A percentile compares a stretch with the other conserved stretches of the same genome.
Evolutionary conservation across 805 yeast species (phyloP).

Genomic region (Pichia manshurica): DNA sequence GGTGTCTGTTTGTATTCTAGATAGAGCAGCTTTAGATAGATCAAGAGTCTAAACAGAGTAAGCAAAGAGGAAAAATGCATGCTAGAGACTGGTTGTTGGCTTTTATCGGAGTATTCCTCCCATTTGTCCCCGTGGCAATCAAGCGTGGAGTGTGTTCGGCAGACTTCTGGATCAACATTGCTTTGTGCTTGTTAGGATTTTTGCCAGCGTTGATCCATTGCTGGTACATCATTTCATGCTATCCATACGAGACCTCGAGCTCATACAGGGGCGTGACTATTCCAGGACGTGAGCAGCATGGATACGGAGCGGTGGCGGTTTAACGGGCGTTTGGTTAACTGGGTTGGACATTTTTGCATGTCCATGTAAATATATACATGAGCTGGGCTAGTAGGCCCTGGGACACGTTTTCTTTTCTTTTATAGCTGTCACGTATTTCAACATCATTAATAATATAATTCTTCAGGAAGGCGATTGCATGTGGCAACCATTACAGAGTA

Average conservation of each 20-base stretch:
- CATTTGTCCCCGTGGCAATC: conserved; percentile 66
- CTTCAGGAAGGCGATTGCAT: too few species aligned
- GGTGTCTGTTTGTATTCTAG: too few species aligned
- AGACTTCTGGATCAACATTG: conserved; percentile 58
- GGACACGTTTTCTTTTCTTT: too few species aligned
- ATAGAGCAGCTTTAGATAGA: too few species aligned
- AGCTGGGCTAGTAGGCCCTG: too few species aligned
- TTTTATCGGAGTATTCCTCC: conserved; percentile 59
- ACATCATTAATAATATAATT: too few species aligned
- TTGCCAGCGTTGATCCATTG: conserved; percentile 75
- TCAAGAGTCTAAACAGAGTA: too few species aligned
- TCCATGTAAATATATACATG: too few species aligned
- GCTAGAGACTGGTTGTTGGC: conserved; percentile 53
- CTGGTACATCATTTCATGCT: conserved; percentile 71
- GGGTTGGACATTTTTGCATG: neutral
- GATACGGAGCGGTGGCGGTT: conserved; percentile 29
- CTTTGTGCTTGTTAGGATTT: conserved; percentile 64
- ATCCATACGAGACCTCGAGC: conserved; percentile 42
- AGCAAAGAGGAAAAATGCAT: conserved; percentile 23
- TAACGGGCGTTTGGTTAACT: neutral
- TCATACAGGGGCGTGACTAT: conserved; percentile 30
- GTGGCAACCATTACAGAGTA: too few species aligned
- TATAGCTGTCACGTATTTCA: too few species aligned
- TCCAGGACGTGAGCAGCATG: conserved; percentile 32
- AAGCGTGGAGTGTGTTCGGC: conserved; percentile 59